A percentile compares a stretch with the other conserved stretches of the same genome.
Evolutionary conservation across 371 early-diverging fungal species (phyloP).

Genomic region (Modicella reniformis): DNA sequence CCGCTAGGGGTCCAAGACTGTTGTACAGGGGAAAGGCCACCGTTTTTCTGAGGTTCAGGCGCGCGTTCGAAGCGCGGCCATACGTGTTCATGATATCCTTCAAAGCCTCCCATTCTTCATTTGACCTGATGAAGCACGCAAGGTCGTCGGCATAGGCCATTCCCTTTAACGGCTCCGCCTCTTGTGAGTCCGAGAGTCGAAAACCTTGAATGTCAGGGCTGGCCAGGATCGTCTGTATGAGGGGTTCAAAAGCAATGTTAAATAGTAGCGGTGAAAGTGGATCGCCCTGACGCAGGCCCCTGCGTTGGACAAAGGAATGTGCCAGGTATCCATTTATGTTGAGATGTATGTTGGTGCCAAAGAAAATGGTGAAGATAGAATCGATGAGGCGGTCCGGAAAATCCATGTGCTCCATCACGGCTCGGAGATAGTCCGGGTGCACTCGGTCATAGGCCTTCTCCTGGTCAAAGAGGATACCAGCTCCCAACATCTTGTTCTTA

Average conservation of each 20-base stretch:
- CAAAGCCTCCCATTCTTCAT: not conserved
- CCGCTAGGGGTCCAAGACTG: not conserved
- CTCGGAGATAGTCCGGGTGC: constrained; percentile 4
- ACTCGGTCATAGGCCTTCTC: constrained; percentile 25
- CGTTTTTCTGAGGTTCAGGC: constrained; percentile 12
- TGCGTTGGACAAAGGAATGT: constrained; percentile 6
- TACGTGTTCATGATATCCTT: not conserved
- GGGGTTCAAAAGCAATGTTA: constrained; percentile 42
- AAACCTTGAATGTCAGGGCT: not conserved
- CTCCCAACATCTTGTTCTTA: not conserved
- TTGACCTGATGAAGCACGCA: not conserved
- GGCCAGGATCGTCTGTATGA: constrained; percentile 25
- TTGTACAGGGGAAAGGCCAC: constrained; percentile 3
- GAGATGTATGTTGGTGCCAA: constrained; percentile 21
- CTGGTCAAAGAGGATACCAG: constrained; percentile 11
- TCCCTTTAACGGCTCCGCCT: not conserved
- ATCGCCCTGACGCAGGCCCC: constrained; percentile 29
- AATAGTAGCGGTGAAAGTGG: constrained; percentile 31
- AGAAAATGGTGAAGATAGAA: constrained; percentile 16
- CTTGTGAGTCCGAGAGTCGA: not conserved
- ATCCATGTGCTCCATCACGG: not conserved
- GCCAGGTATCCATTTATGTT: constrained; percentile 38
- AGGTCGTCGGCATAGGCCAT: constrained; percentile 26
- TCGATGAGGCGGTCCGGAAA: constrained; percentile 1
- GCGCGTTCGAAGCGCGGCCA: constrained; percentile 2